A percentile compares a stretch with the other conserved stretches of the same genome.
Conservation (phyloP, 257 asterid species). For the Lantana camara region DNA sequence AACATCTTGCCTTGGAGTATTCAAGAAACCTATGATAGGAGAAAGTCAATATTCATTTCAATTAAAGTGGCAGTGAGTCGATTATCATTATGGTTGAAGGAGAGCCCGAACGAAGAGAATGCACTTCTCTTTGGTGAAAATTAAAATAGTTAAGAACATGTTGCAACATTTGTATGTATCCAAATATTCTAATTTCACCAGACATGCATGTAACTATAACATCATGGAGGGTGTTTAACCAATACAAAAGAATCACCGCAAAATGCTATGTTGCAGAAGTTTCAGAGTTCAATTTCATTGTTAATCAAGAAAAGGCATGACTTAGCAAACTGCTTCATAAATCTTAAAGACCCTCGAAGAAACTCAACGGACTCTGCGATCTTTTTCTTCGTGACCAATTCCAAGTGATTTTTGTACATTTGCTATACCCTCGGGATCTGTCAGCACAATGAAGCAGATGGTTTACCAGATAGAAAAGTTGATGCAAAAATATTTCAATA, state of each 20-base stretch:
- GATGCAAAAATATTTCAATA: background rate
- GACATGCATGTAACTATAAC: no score
- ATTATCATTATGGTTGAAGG: no score
- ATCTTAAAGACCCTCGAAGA: background rate
- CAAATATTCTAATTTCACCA: background rate
- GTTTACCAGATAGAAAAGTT: background rate
- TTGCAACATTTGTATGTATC: no score
- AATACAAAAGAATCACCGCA: background rate
- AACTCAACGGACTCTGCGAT: constrained; percentile 65
- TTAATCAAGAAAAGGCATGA: background rate
- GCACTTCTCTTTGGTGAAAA: no score
- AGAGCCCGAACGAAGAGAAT: no score
- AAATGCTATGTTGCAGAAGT: background rate
- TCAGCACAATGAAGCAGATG: background rate
- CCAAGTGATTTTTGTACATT: constrained; percentile 95
- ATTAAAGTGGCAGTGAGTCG: no score
- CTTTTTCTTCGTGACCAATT: constrained; percentile 84
- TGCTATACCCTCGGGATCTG: constrained; percentile 95
- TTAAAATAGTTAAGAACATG: no score
- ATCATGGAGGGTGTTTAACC: background rate
- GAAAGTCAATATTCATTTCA: no score
- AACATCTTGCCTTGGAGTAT: no score
- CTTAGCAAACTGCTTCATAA: background rate
- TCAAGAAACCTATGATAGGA: no score
- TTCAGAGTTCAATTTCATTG: background rate